Base-by-base conservation (phyloP, 2,329 filamentous ascomycete genomes). In the Leptosphaerulina australis region DNA sequence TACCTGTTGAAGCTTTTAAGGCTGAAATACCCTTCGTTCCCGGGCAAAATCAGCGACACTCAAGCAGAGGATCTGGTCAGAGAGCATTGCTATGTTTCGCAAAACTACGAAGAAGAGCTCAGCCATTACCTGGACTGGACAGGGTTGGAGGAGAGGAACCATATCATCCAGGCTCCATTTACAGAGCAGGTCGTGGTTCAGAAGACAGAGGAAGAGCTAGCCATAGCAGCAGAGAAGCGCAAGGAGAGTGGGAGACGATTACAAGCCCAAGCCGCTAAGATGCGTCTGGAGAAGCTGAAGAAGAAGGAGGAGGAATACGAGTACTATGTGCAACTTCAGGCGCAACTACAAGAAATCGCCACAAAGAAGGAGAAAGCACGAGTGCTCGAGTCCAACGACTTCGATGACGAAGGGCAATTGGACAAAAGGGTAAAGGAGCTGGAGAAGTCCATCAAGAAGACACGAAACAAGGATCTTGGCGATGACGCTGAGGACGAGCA, bases 221-320 rank as follows among this genome's bases (percentile, higher is more conserved):
- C 90, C 2, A 83, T 86, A 30, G 90, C 95, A 57, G 91, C 93
- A 9, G 94, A 99, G 77, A 88, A 93, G 70, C 91, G 96, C 68
- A 96, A 95, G 71, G 94, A 99, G 74, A 94, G 91, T 61, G 94
- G 94, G 0, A 82, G 94, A 57, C 82, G 95, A 35, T 71, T 99
- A 20, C 94, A 99, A 72, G 91, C 97, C 65, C 94, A 99, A 73
- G 94, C 94, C 0, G 93, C 93, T 8, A 97, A 96, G 74, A 96
- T 97, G 91, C 87, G 94, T 6, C 78, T 99, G 0, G 94, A 99
- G 59, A 96, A 96, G 68, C 79, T 99, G 36, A 90, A 97, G 70
- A 89, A 90, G 67, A 99, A 99, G 74, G 94, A 99, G 74, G 86
- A 96, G 68, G 92, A 97, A 69, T 77, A 97, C 1, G 92, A 96